A percentile compares a stretch with the other conserved stretches of the same genome.
Conservation (phyloP, 208 protist species). For the Crithidia sp. region DNA sequence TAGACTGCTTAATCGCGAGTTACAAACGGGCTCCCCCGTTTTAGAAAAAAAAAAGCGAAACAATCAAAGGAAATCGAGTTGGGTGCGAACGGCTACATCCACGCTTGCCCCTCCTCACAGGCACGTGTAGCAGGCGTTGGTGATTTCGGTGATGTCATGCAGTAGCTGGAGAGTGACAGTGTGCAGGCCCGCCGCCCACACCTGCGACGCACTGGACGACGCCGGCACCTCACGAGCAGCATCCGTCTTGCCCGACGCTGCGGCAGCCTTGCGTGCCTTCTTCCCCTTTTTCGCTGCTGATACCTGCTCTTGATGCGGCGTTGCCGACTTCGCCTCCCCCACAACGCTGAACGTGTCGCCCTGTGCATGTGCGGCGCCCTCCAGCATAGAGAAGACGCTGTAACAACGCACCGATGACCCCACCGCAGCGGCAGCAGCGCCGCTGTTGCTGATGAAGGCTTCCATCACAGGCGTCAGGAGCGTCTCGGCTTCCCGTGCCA, state of each 20-base stretch:
- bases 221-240: not conserved
- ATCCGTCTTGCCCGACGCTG: not conserved
- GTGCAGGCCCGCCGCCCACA: conserved; percentile 44
- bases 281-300: not conserved
- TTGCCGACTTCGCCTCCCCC: not conserved
- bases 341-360: not conserved
- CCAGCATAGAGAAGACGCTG: conserved; percentile 58
- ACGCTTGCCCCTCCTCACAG: not conserved
- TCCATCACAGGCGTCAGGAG: conserved; percentile 27
- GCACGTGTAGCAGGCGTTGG: conserved; percentile 30
- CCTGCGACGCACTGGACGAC: not conserved
- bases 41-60: no score
- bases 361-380: conserved; percentile 17
- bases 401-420: conserved; percentile 27
- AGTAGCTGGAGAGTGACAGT: conserved; percentile 52
- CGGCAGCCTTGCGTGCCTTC: not conserved
- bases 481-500: conserved; percentile 11
- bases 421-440: not conserved
- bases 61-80: no score
- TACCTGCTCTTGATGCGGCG: not conserved
- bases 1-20: no score
- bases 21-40: no score
- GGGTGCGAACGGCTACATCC: no score
- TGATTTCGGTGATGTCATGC: conserved; percentile 40
- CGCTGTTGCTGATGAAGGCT: not conserved